These are phyloP conservation scores for Effrenium voratum DNA, from an alignment of 73 alveolate genomes.

Conservation along the genomic window DNA sequence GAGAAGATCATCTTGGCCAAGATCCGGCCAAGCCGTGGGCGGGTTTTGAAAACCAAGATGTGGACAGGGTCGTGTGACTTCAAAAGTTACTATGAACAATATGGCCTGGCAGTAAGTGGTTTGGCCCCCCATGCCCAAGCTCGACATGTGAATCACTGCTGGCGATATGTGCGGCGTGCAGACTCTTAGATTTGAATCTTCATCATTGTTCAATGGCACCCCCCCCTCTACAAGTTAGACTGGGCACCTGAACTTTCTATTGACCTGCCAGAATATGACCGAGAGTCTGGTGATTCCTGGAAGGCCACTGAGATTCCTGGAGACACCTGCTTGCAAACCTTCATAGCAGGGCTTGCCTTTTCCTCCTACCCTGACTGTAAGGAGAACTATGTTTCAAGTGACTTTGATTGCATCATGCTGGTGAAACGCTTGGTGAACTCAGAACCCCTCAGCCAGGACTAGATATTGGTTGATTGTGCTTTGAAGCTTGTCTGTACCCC, in stretches of 20 bases:
- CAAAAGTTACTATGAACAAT: neutral
- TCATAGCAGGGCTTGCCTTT: no score
- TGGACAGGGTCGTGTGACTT: neutral
- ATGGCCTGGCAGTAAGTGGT: neutral
- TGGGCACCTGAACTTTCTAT: neutral
- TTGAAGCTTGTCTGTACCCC: no score
- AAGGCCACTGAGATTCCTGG: neutral
- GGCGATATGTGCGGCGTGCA: neutral
- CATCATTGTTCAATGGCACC: neutral
- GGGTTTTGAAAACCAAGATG: neutral
- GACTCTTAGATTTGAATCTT: neutral
- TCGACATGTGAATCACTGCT: neutral
- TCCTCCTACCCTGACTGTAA: no score
- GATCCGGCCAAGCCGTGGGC: neutral
- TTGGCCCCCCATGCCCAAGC: slow-evolving; percentile 13
- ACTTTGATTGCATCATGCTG: neutral
- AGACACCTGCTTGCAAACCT: neutral
- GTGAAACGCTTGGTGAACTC: neutral
- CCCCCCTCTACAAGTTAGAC: neutral
- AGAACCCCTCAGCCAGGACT: neutral
- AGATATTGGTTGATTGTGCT: no score
- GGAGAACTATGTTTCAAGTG: neutral
- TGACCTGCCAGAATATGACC: neutral
- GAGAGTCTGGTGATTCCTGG: neutral
- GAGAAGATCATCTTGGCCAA: neutral